Base-by-base conservation (phyloP, 2,329 filamentous ascomycete species). In the Aspergillus fumigatus region DNA sequence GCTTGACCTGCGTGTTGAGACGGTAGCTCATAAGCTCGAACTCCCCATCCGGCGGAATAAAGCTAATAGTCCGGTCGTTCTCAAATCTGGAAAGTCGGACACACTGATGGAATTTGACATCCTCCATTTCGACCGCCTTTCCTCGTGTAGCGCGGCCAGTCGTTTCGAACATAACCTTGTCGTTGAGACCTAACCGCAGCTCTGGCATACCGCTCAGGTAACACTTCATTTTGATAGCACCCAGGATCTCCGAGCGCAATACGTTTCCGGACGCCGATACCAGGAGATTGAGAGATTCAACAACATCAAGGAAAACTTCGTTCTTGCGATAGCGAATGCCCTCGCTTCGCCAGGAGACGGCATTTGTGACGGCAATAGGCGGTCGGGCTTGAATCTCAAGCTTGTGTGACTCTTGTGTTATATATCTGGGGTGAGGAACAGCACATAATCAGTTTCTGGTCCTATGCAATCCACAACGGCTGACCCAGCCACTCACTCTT, bases 1-100 rank as follows among this genome's bases (percentile, higher is more conserved):
- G 94, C 79, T 99, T 99, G 65, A 99, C 94, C 74, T 97, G 92
- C 19, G 94, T 99, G 78, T 99, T 99, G 65, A 99, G 81, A 4
- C 94, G 92, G 79, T 99, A 99, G 65, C 91, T 96, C 94, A 99
- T 99, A 67, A 99, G 85, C 79, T 99, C 94, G 71, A 99, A 99
- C 74, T 99, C 94, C 72, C 94, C 94, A 71, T 99, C 94, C 10
- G 94, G 94, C 1, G 94, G 94, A 66, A 99, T 97, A 75, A 99
- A 99, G 72, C 91, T 96, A 77, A 99, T 99, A 40, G 94, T 99
- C 59, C 94, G 84, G 79, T 99, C 94, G 76, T 97, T 99, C 76
- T 99, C 94, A 77, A 99, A 99, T 64, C 94, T 86, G 50, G 92
- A 95, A 62, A 99, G 82, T 61, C 94, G 87, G 62, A 99, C 94